phyloP scores from a whole-genome alignment of 768 basidiomycete genomes.

The Jaapia argillacea region DNA sequence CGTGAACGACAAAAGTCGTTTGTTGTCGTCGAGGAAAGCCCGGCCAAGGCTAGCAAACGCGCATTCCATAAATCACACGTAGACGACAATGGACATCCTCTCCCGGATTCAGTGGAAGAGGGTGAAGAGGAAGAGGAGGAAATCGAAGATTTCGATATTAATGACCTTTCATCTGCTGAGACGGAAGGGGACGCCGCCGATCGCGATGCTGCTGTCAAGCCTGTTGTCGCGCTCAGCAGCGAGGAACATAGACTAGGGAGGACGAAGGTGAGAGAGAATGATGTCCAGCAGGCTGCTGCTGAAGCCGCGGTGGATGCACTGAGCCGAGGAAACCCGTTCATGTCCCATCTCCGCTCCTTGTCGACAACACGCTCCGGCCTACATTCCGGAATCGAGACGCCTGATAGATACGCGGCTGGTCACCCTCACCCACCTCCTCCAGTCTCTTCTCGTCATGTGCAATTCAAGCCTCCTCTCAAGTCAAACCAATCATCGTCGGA shows the following conservation, averaged over 20 bases:
- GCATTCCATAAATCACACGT: conserved; percentile 10
- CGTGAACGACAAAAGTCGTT: conserved; percentile 98
- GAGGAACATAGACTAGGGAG: conserved; percentile 10
- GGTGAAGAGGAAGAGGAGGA: conserved; percentile 42
- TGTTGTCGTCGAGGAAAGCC: conserved; percentile 91
- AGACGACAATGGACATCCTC: conserved; percentile 6
- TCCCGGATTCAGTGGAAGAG: conserved; percentile 12
- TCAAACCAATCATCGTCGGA: too few relatives aligned
- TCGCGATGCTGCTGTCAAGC: conserved; percentile 7
- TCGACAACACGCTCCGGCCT: conserved; percentile 27
- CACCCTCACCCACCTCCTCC: conserved; percentile 35
- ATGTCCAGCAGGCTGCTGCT: conserved; percentile 5
- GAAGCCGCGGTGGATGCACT: conserved; percentile 9
- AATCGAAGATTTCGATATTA: conserved; percentile 84
- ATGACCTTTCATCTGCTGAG: conserved; percentile 67
- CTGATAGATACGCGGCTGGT: conserved; percentile 45
- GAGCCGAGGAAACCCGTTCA: conserved; percentile 10
- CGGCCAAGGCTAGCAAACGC: conserved; percentile 25
- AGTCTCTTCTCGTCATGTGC: conserved; percentile 40
- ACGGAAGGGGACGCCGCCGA: conserved; percentile 14
- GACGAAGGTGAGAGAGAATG: conserved; percentile 12
- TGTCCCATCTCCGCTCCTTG: too few relatives aligned
- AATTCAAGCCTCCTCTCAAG: conserved; percentile 24
- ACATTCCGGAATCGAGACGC: conserved; percentile 54
- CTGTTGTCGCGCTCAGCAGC: conserved; percentile 5